phyloP scores from a whole-genome alignment of 2,329 filamentous ascomycete genomes.

The Alternaria hordeiaustralica region DNA sequence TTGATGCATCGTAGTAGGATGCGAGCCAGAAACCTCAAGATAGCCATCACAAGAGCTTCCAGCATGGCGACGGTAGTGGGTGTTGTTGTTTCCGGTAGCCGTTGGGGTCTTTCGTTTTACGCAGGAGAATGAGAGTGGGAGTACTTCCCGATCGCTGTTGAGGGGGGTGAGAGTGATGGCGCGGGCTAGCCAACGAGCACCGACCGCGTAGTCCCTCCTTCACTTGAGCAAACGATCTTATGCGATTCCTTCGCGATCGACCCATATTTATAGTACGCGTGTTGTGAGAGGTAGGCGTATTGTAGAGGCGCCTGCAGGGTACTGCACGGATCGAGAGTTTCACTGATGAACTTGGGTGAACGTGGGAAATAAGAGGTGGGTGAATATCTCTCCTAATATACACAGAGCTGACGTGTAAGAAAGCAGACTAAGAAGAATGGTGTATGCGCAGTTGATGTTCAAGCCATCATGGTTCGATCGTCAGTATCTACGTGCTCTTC shows the following conservation, averaged over 20 bases:
- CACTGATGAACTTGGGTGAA: not conserved
- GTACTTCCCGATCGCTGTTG: not conserved
- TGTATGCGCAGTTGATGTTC: too few relatives aligned
- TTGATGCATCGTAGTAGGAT: not conserved
- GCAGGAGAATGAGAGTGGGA: not conserved
- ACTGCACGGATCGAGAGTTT: not conserved
- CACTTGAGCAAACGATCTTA: not conserved
- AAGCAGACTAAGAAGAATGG: too few relatives aligned
- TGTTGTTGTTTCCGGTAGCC: not conserved
- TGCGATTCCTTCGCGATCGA: not conserved
- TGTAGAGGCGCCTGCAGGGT: not conserved
- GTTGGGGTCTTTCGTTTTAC: not conserved
- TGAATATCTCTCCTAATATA: not conserved
- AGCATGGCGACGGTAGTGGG: not conserved
- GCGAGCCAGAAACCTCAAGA: not conserved
- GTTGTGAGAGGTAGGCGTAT: not conserved
- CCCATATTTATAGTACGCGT: not conserved
- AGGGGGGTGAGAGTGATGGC: not conserved
- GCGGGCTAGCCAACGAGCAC: not conserved
- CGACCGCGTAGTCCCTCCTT: not conserved
- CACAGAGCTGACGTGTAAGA: too few relatives aligned
- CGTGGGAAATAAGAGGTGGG: too few relatives aligned
- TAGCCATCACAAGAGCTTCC: not conserved
- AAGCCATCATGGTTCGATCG: too few relatives aligned
- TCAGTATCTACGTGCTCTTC: conserved; percentile 4